Conservation (phyloP, 139 green algal species). For the Mesostigma viride region DNA sequence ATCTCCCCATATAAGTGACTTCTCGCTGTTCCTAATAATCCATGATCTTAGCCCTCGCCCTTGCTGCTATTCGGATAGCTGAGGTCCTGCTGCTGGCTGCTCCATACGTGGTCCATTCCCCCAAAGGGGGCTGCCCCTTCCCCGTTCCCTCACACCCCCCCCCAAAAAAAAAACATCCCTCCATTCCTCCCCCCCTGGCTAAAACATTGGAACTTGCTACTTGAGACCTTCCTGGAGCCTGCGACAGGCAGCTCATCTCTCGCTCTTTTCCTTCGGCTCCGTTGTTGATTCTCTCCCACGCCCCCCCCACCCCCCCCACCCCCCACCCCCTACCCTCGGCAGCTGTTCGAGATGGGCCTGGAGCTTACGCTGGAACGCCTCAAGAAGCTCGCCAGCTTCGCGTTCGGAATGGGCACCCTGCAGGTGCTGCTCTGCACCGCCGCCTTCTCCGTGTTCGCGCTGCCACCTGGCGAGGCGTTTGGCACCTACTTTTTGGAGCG, state of each 20-base stretch:
- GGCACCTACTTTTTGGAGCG: slow-evolving; percentile 71
- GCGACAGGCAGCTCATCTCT: no score
- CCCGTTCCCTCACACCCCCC: no score
- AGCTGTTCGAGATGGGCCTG: slow-evolving; percentile 93
- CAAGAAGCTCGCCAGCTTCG: slow-evolving; percentile 79
- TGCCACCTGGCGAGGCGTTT: slow-evolving; percentile 61
- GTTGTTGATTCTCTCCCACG: no score
- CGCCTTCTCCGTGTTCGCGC: slow-evolving; percentile 59
- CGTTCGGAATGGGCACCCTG: slow-evolving; percentile 77
- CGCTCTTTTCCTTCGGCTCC: no score
- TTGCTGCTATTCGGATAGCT: background rate
- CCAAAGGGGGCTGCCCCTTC: background rate
- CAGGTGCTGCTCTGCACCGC: slow-evolving; percentile 60
- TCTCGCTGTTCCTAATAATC: no score
- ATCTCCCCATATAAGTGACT: no score
- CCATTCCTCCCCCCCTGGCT: no score
- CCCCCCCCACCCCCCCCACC: no score
- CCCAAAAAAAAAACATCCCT: no score
- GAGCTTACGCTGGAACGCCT: slow-evolving; percentile 81
- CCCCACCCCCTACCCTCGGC: no score
- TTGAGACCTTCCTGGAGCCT: no score
- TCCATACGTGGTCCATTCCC: background rate
- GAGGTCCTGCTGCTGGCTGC: background rate
- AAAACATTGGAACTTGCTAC: no score
- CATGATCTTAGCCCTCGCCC: background rate